Percentiles rank a stretch among this genome's conserved stretches.
Conservation (phyloP, 306 rosid genomes). For the Trifolium fragiferum region DNA sequence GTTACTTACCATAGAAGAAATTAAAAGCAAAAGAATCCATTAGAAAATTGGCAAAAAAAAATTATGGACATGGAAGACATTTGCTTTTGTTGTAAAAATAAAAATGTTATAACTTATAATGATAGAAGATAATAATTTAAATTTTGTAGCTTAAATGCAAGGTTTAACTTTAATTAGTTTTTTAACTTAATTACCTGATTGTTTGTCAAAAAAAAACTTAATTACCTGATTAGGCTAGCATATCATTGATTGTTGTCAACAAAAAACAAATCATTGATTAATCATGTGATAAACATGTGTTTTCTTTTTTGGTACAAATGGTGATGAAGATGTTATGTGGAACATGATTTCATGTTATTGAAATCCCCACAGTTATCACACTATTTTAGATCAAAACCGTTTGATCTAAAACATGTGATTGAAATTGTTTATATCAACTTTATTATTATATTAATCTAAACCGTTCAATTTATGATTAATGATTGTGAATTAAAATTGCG, state of each 20-base stretch:
- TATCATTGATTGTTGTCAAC: too few relatives aligned
- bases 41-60: background rate
- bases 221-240: too few relatives aligned
- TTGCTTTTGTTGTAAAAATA: background rate
- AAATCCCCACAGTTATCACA: too few relatives aligned
- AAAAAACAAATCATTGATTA: background rate
- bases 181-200: background rate
- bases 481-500: too few relatives aligned
- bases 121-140: background rate
- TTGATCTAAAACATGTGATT: too few relatives aligned
- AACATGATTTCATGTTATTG: too few relatives aligned
- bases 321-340: too few relatives aligned
- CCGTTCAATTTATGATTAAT: too few relatives aligned
- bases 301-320: slow-evolving; percentile 8
- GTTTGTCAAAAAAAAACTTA: too few relatives aligned
- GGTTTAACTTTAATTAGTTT: background rate
- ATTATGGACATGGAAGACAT: background rate
- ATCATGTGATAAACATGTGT: slow-evolving; percentile 23
- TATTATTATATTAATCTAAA: too few relatives aligned
- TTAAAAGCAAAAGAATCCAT: background rate
- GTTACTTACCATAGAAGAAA: background rate
- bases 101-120: background rate
- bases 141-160: background rate
- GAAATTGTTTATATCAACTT: too few relatives aligned
- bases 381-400: too few relatives aligned